Base-by-base conservation (phyloP, 306 rosid species). In the Lathyrus oleraceus region DNA sequence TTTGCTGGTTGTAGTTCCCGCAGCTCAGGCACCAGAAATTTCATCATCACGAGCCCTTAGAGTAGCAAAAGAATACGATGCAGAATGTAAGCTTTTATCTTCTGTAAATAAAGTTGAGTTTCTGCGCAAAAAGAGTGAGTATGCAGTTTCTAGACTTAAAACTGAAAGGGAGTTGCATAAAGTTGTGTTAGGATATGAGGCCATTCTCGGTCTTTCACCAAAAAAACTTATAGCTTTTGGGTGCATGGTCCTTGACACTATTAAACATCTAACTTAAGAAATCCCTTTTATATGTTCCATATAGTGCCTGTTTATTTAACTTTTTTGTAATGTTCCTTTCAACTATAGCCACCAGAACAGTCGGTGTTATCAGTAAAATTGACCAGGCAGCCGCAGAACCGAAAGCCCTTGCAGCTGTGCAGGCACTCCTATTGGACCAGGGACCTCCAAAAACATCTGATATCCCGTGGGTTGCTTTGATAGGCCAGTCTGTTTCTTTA, bases 351-450 rank as follows among this genome's bases (percentile, higher is more conserved):
- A 88, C 97, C 63, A 88, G 99, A 85, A 94, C 97, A 23, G 87
- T 94, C 77, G 99, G 99, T 61, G 82, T 94, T 40, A 88, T 94
- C 70, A 94, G 97, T 81, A 94, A 94, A 83, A 91, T 94, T 44
- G 99, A 94, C 73, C 99, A 94, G 82, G 96, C 99, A 62, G 84
- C 97, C 68, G 45, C 89, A 43, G 99, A 94, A 69, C 87, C 85
- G 73, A 94, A 94, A 83, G 85, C 97, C 40, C 95, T 94, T 77
- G 88, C 99, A 73, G 99, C 97, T 5, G 99, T 91, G 52, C 97
- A 91, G 80, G 97, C 99, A 75, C 89, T 94, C 70, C 85, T 94
- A 54, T 79, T 72, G 73, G 91, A 94, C 79, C 94, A 94, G 82
- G 99, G 99, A 60, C 99, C 99, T 25, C 79, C 99, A 42, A 88